Percentiles rank a stretch among this genome's conserved stretches.
Evolutionary conservation across 208 protist genomes (phyloP).

Genomic region (Crithidia thermophila): DNA sequence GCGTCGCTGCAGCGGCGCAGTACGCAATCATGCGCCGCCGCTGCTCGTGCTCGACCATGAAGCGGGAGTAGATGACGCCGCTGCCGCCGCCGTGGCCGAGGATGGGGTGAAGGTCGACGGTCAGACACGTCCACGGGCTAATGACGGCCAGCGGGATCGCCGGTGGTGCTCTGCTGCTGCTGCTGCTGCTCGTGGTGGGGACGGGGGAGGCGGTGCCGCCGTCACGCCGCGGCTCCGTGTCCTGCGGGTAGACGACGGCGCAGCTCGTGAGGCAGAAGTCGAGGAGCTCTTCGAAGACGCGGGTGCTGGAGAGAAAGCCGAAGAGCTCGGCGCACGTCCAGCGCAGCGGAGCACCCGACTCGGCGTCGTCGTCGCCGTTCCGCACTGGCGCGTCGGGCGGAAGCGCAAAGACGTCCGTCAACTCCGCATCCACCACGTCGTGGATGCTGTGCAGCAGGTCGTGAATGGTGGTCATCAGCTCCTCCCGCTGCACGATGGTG

Average conservation of each 20-base stretch:
- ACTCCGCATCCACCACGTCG: conserved; percentile 5
- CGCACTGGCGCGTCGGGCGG: background rate
- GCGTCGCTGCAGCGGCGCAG: conserved; percentile 22
- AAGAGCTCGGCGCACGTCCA: conserved; percentile 44
- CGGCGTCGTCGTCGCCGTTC: conserved; percentile 2
- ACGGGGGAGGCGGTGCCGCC: too few relatives aligned
- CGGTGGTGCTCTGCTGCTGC: background rate
- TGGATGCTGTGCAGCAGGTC: conserved; percentile 14
- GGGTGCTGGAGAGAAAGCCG: conserved; percentile 41
- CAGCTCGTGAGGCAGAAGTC: conserved; percentile 57
- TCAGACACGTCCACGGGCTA: conserved; percentile 28
- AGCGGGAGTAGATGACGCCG: conserved; percentile 34
- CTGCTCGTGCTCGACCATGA: conserved; percentile 44
- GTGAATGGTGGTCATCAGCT: conserved; percentile 15
- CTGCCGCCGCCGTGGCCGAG: conserved; percentile 7
- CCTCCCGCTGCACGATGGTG: conserved; percentile 17
- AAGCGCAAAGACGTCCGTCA: conserved; percentile 5
- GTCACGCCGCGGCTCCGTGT: conserved; percentile 20
- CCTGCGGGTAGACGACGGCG: conserved; percentile 34
- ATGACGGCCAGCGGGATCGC: conserved; percentile 20
- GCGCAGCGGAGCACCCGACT: conserved; percentile 6
- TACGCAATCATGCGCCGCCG: conserved; percentile 31
- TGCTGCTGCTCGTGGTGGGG: conserved; percentile 5
- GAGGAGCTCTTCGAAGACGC: conserved; percentile 48
- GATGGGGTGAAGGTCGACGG: conserved; percentile 31